These are phyloP conservation scores for Lactarius tabidus DNA, from an alignment of 768 basidiomycete species.

Conservation along the genomic window DNA sequence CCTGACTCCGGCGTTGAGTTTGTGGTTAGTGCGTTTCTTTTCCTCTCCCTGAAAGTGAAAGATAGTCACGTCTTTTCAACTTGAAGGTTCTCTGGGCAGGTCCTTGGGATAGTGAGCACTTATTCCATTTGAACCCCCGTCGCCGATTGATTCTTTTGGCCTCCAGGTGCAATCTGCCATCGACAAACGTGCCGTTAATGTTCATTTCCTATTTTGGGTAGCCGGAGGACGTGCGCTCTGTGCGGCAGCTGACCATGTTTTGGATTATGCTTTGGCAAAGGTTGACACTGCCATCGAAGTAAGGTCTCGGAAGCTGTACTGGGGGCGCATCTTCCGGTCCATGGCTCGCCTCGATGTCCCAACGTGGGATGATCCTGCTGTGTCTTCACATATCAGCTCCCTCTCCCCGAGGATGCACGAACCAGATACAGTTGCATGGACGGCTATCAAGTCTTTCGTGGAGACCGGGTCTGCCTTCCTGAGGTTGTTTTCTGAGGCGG, in stretches of 20 bases:
- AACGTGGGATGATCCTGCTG: conserved; percentile 63
- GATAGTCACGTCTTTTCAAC: not conserved
- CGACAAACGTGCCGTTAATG: conserved; percentile 21
- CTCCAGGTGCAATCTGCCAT: conserved; percentile 17
- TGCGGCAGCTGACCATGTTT: conserved; percentile 42
- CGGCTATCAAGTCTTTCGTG: conserved; percentile 45
- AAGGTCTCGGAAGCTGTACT: conserved; percentile 58
- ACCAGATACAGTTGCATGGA: conserved; percentile 52
- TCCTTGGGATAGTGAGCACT: conserved; percentile 27
- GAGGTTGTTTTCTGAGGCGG: conserved; percentile 53
- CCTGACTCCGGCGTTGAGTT: conserved; percentile 7
- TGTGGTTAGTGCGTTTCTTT: conserved; percentile 3
- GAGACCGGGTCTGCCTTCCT: conserved; percentile 42
- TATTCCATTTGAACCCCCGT: not conserved
- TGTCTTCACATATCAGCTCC: conserved; percentile 61
- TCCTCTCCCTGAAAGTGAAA: not conserved
- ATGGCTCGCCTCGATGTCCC: conserved; percentile 72
- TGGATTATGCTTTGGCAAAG: conserved; percentile 38
- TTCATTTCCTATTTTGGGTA: conserved; percentile 12
- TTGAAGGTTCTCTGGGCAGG: conserved; percentile 19
- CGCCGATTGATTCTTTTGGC: not conserved
- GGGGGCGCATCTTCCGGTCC: conserved; percentile 59
- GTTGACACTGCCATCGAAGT: conserved; percentile 49
- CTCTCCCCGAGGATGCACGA: conserved; percentile 28
- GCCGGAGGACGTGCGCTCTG: conserved; percentile 52